Evolutionary conservation across 2,329 filamentous ascomycete species (phyloP), one percentile per base, ranked within the genome.

Genomic region (Myriangium duriaei): DNA sequence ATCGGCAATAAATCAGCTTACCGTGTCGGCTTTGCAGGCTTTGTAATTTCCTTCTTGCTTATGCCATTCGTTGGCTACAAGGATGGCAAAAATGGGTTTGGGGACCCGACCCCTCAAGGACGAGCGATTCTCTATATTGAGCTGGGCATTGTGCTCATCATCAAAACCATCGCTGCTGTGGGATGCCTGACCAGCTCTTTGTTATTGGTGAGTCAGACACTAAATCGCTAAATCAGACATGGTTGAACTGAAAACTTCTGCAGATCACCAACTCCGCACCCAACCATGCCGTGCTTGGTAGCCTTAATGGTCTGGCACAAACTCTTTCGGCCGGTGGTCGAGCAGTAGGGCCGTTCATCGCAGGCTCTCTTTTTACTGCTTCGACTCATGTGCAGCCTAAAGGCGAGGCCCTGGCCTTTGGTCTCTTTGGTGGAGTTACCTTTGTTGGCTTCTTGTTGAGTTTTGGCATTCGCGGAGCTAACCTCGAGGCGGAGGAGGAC

Each of bases 251-350:
- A 4, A 16, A 26, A 9, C n/a, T 17, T 4, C 28, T 28, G 11
- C 45, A 88, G 82, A 87, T 98, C 47, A 96, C 86, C 26, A 98
- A 98, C 51, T 92, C 83, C 1, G 84, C 86, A 0, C 83, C 86
- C 0, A 85, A 87, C 5, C 74, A 88, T 56, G 77, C 81, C 4
- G 86, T 83, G 1, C 71, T 98, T 0, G 91, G 91, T 3, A 86
- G 84, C 0, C 69, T 98, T 16, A 95, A 98, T 52, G 91, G 91
- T 7, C 72, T 96, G 19, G 91, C 91, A 0, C 91, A 98, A 59
- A 94, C 86, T 0, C 74, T 98, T 0, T 93, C 85, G 0, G 91
- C 91, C 0, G 84, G 83, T 0, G 91, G 91, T 6, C 77, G 91
- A 42, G 86, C 87, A 30, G 72, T 85, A 0, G 91, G 91, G 0